These are phyloP conservation scores for Mortierella sp. DNA, from an alignment of 371 early-diverging fungal species.

Conservation along the genomic window DNA sequence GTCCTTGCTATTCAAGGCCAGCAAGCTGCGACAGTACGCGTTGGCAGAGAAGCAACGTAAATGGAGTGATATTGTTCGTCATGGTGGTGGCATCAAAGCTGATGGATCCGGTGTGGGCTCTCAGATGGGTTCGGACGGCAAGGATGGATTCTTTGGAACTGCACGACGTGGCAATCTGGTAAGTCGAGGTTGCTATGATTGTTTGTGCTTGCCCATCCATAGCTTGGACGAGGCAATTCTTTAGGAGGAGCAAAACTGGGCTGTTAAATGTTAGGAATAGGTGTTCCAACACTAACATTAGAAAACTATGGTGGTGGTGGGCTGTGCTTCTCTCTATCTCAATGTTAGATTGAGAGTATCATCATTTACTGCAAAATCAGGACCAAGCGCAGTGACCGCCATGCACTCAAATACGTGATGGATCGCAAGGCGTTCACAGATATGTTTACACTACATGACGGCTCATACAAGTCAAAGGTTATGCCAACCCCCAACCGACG, in stretches of 20 bases:
- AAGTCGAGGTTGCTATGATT: background rate
- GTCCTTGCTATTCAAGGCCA: slow-evolving; percentile 48
- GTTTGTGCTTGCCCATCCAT: background rate
- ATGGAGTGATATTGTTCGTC: slow-evolving; percentile 55
- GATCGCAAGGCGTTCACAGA: slow-evolving; percentile 29
- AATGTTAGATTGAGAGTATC: slow-evolving; percentile 37
- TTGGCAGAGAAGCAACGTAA: slow-evolving; percentile 42
- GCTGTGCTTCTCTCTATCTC: background rate
- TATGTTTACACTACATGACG: slow-evolving; percentile 46
- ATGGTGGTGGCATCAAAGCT: slow-evolving; percentile 48
- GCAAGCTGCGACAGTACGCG: slow-evolving; percentile 39
- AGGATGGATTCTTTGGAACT: slow-evolving; percentile 50
- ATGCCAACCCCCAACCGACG: slow-evolving; percentile 41
- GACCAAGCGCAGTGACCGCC: slow-evolving; percentile 39
- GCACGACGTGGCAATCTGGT: slow-evolving; percentile 44
- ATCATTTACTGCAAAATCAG: slow-evolving; percentile 40
- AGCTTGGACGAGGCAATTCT: slow-evolving; percentile 15
- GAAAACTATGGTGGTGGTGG: too few species aligned
- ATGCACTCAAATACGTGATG: slow-evolving; percentile 29
- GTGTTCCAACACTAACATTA: too few species aligned
- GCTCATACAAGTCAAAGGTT: slow-evolving; percentile 54
- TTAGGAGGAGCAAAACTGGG: too few species aligned
- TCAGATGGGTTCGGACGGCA: slow-evolving; percentile 35
- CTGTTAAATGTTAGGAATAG: background rate
- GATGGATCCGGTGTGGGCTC: slow-evolving; percentile 44